A percentile compares a stretch with the other conserved stretches of the same genome.
These are phyloP conservation scores for Microsporum canis DNA, from an alignment of 2,329 filamentous ascomycete species.

Conservation along the genomic window DNA sequence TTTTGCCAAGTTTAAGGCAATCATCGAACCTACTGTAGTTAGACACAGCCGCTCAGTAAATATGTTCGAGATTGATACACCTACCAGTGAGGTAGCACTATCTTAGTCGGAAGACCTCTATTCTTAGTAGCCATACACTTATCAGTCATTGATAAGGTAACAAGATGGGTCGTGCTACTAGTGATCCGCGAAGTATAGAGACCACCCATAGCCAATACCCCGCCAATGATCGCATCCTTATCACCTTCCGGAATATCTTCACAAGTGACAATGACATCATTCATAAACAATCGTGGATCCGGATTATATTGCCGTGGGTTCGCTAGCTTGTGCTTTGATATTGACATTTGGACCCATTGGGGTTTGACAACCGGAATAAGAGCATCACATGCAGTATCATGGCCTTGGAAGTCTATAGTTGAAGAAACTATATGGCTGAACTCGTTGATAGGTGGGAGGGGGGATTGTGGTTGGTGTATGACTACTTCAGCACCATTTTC, in stretches of 20 bases:
- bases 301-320: slow-evolving; percentile 79
- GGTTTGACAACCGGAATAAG: slow-evolving; percentile 78
- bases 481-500: slow-evolving; percentile 40
- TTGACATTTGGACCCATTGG: slow-evolving; percentile 63
- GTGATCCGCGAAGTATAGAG: slow-evolving; percentile 62
- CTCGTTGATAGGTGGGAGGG: slow-evolving; percentile 29
- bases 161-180: slow-evolving; percentile 74
- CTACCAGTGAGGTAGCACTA: slow-evolving; percentile 88
- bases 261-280: slow-evolving; percentile 69
- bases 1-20: slow-evolving; percentile 82
- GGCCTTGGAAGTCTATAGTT: slow-evolving; percentile 86
- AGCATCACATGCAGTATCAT: slow-evolving; percentile 57
- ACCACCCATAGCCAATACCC: slow-evolving; percentile 79
- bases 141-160: slow-evolving; percentile 62
- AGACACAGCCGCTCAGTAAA: not conserved
- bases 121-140: slow-evolving; percentile 47
- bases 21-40: slow-evolving; percentile 70
- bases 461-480: slow-evolving; percentile 29
- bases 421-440: slow-evolving; percentile 59
- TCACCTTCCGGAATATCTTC: slow-evolving; percentile 76
- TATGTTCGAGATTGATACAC: slow-evolving; percentile 18
- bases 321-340: slow-evolving; percentile 57
- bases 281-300: slow-evolving; percentile 82
- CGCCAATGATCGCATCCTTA: slow-evolving; percentile 83
- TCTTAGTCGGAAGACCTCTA: slow-evolving; percentile 52